Percentiles rank a stretch among this genome's conserved stretches.
Evolutionary conservation across 2,329 filamentous ascomycete species (phyloP).

Genomic region (Meredithiella fracta): DNA sequence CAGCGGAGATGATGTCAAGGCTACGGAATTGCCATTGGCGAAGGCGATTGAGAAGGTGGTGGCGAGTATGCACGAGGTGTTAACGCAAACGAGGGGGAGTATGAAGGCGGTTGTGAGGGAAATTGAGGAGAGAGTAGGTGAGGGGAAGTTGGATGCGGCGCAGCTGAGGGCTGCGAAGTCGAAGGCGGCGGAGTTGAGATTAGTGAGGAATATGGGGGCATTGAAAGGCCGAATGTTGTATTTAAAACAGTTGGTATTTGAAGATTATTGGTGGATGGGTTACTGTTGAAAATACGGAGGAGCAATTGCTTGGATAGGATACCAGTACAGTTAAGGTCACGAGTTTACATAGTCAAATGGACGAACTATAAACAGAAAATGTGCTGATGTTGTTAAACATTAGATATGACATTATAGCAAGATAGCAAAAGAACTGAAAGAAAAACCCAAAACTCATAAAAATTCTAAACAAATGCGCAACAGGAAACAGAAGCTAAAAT

Average conservation of each 20-base stretch:
- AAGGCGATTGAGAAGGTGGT: conserved; percentile 72
- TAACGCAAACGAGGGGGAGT: conserved; percentile 50
- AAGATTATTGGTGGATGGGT: background rate
- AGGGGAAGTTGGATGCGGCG: conserved; percentile 31
- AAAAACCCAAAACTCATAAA: conserved; percentile 1
- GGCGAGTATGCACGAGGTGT: conserved; percentile 78
- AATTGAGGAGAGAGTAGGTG: conserved; percentile 28
- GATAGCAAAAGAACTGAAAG: background rate
- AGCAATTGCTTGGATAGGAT: background rate
- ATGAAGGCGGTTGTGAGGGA: conserved; percentile 33
- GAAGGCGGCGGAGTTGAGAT: conserved; percentile 73
- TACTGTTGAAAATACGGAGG: background rate
- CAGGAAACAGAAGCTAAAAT: background rate
- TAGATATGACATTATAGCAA: background rate
- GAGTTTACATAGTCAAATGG: too few species aligned
- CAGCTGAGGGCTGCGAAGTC: conserved; percentile 46
- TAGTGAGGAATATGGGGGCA: conserved; percentile 58
- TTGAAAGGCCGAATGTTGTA: conserved; percentile 48
- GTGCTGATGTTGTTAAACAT: too few species aligned
- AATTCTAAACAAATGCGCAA: background rate
- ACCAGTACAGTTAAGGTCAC: background rate
- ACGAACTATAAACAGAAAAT: too few species aligned
- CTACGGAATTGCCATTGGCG: conserved; percentile 64
- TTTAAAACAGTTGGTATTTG: conserved; percentile 35
- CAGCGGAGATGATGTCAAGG: conserved; percentile 52